Evolutionary conservation across 805 yeast genomes (phyloP), one percentile per base, ranked within the genome.

Genomic region (Saccharomycopsis capsularis): DNA sequence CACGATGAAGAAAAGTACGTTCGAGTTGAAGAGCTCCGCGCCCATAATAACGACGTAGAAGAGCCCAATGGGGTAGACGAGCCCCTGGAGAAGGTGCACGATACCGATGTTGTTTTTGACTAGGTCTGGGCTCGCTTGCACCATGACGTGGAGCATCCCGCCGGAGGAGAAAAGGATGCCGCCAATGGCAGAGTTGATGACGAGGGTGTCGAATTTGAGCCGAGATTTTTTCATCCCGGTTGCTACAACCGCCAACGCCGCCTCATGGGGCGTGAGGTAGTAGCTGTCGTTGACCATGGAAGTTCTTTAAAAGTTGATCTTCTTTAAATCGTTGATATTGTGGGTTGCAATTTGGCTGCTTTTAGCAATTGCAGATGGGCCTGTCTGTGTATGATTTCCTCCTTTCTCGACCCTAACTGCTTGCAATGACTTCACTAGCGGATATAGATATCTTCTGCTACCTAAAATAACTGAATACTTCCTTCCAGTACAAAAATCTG

Each of bases 171-270:
- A 85, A 3, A 85, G 61, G 1, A 82, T 55, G 0, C 88, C 93
- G 3, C 89, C 95, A 52, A 82, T 66, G 3, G 84, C 61, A 0
- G 89, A 78, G 60, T 83, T 83, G 19, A 84, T 58, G 0, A 78
- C 55, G n/a, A 85, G 60, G 1, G 81, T 71, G 50, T 80, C 82
- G 3, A 79, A 56, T 54, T 78, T 72, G 25, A 83, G 70, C 62
- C 95, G 71, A 3, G 90, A 75, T 59, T 85, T 85, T 63, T 85
- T 85, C 93, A 85, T 85, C 2, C 88, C 72, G 0, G 93, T 85
- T 6, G 95, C 95, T 18, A 85, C 91, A 37, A 84, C 82, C 0
- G 95, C 93, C 44, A 85, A 63, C 0, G 93, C 93, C 2, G 91
- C 81, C 58, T 85, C 95, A 64, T 85, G 81, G 4, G 91, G 85